phyloP scores from a whole-genome alignment of 176 grass and related monocot species.

The Triticum dicoccoides region DNA sequence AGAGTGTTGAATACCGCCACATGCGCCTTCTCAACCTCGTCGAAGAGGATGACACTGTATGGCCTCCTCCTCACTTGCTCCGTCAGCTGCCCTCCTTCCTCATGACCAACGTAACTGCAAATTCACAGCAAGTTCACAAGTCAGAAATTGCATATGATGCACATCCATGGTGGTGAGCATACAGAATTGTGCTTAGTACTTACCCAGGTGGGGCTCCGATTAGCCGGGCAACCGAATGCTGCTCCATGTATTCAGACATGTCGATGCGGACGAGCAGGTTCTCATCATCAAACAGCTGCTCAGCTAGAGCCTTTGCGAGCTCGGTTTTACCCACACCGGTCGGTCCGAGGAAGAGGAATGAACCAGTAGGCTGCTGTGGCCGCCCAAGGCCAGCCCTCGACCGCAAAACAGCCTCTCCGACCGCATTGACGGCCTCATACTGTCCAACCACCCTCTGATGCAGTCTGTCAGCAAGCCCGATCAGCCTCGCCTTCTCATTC shows the following conservation, averaged over 20 bases:
- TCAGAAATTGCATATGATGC: background rate
- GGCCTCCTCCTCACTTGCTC: conserved; percentile 79
- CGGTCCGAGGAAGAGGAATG: conserved; percentile 86
- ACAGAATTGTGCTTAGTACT: background rate
- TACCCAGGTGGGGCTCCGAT: conserved; percentile 94
- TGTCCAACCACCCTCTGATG: conserved; percentile 64
- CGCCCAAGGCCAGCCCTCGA: conserved; percentile 82
- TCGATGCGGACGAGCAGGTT: conserved; percentile 88
- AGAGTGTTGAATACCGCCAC: conserved; percentile 89
- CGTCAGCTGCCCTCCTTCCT: conserved; percentile 85
- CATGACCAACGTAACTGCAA: conserved; percentile 84
- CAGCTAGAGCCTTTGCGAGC: conserved; percentile 88
- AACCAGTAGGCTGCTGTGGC: conserved; percentile 85
- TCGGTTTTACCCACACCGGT: conserved; percentile 93
- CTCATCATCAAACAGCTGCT: conserved; percentile 92
- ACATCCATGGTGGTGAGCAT: background rate
- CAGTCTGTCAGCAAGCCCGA: conserved; percentile 63
- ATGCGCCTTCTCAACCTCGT: conserved; percentile 94
- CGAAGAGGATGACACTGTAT: conserved; percentile 90
- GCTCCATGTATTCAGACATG: conserved; percentile 98
- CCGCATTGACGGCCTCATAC: conserved; percentile 58
- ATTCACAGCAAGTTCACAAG: background rate
- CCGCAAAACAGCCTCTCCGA: conserved; percentile 77
- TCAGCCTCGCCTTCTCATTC: conserved; percentile 70
- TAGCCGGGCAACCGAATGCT: conserved; percentile 72